These are phyloP conservation scores for Candida tunisiensis DNA, from an alignment of 1,139 yeast species.

Conservation along the genomic window DNA sequence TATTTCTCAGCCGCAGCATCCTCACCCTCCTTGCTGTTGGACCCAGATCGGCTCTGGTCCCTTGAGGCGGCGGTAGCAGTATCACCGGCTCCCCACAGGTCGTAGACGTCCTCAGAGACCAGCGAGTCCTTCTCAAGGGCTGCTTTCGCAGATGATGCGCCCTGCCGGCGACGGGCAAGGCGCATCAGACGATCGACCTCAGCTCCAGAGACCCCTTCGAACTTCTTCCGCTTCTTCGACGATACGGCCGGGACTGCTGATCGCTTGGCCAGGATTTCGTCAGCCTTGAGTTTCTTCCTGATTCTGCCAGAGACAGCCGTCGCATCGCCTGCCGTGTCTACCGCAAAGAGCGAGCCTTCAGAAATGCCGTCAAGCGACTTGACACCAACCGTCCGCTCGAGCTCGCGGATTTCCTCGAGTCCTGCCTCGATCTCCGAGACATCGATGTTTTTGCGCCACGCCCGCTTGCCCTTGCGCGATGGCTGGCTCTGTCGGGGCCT, in stretches of 20 bases:
- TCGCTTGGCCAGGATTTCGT: slow-evolving; percentile 55
- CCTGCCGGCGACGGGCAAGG: slow-evolving; percentile 63
- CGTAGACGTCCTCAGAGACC: slow-evolving; percentile 3
- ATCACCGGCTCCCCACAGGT: slow-evolving; percentile 7
- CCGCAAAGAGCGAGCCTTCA: slow-evolving; percentile 37
- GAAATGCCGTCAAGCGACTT: slow-evolving; percentile 8
- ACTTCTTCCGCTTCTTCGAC: slow-evolving; percentile 23
- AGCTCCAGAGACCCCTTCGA: slow-evolving; percentile 51
- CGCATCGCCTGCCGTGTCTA: slow-evolving; percentile 55
- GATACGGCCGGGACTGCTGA: slow-evolving; percentile 62
- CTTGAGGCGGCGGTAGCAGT: slow-evolving; percentile 29
- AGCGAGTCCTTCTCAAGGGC: slow-evolving; percentile 10
- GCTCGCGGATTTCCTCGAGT: slow-evolving; percentile 52
- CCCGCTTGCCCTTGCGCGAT: slow-evolving; percentile 81
- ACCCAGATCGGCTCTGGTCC: no score
- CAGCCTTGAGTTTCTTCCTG: slow-evolving; percentile 33
- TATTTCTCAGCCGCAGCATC: slow-evolving; percentile 44
- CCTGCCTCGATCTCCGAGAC: slow-evolving; percentile 59
- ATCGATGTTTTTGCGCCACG: slow-evolving; percentile 95
- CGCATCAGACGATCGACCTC: slow-evolving; percentile 58
- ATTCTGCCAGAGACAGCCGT: slow-evolving; percentile 6
- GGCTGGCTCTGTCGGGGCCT: slow-evolving; percentile 31
- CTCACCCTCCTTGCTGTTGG: no score
- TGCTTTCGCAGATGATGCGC: slow-evolving; percentile 26
- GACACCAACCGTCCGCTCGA: slow-evolving; percentile 40